Evolutionary conservation across 768 basidiomycete genomes (phyloP).

Genomic region (Termitomyces heimii): DNA sequence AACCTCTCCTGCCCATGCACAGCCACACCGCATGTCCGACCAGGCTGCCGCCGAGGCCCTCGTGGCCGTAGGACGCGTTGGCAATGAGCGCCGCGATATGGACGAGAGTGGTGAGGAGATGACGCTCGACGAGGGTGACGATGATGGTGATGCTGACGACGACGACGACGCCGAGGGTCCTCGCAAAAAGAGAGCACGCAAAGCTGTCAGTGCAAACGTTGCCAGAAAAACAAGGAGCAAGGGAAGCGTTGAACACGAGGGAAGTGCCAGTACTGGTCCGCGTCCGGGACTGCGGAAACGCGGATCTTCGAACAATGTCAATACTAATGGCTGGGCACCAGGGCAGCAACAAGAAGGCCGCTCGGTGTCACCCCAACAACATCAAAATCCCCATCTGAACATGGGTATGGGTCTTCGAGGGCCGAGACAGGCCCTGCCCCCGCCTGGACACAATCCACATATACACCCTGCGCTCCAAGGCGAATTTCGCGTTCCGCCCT

Average conservation of each 20-base stretch:
- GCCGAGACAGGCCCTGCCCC: slow-evolving; percentile 4
- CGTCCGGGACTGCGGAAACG: slow-evolving; percentile 13
- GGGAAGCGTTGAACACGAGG: slow-evolving; percentile 6
- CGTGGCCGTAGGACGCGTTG: slow-evolving; percentile 68
- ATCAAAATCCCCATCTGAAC: slow-evolving; percentile 10
- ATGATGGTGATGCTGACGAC: slow-evolving; percentile 30
- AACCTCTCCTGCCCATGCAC: slow-evolving; percentile 7
- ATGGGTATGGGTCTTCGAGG: slow-evolving; percentile 18
- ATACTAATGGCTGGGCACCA: slow-evolving; percentile 1
- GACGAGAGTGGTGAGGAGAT: slow-evolving; percentile 35
- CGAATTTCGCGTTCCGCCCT: slow-evolving; percentile 10
- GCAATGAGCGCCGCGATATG: slow-evolving; percentile 26
- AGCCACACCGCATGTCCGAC: slow-evolving; percentile 51
- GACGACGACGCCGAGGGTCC: slow-evolving; percentile 40
- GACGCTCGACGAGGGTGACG: slow-evolving; percentile 29
- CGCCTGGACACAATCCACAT: slow-evolving; percentile 8
- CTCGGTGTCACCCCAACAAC: slow-evolving; percentile 8
- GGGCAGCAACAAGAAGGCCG: slow-evolving; percentile 2
- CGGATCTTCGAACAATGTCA: slow-evolving; percentile 1
- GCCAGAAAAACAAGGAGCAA: slow-evolving; percentile 21
- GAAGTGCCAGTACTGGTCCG: slow-evolving; percentile 14
- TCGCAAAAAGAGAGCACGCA: slow-evolving; percentile 52
- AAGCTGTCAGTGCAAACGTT: slow-evolving; percentile 15
- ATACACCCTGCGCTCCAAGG: slow-evolving; percentile 15
- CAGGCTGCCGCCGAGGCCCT: slow-evolving; percentile 88